Base-by-base conservation (phyloP, 1,139 yeast species). In the Geotrichum macrosporum region DNA sequence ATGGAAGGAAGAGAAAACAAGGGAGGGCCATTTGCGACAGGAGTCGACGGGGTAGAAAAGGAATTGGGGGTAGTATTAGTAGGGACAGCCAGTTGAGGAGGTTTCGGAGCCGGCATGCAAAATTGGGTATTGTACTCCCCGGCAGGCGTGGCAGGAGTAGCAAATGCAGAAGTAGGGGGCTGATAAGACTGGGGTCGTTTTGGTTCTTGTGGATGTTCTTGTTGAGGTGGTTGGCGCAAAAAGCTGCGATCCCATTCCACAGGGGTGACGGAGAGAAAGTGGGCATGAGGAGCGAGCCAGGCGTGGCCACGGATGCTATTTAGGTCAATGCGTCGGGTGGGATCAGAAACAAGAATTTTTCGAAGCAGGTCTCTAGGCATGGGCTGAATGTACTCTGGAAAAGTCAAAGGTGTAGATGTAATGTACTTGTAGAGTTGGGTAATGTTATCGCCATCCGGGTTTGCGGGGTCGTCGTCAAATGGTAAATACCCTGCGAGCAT, bases 401-500 rank as follows among this genome's bases (percentile, higher is more conserved):
- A 92, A 2, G 96, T 92, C 59, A 92, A 72, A 4, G 96, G 88
- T 1, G 96, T 87, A 46, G 80, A 75, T 41, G 96, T 87, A 55
- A 92, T 94, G 68, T 92, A 92, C 62, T 84, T 88, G 69, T 92
- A 94, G 51, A 92, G 73, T 64, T 84, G 81, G 24, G 92, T 87
- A 60, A 92, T 92, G 67, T 92, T 95, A 49, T 89, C 84, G 47
- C 97, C 96, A 62, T 92, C 96, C 35, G 96, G 97, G 63, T 94
- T 92, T 47, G 84, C 83, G 26, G 96, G 94, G 64, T 92, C 99
- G 66, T 92, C 98, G 63, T 92, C 99, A 72, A 88, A 92, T 1
- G 99, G 99, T 54, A 92, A 74, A 64, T 92, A 94, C 1, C 99
- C 99, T 0, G 98, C 88, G 43, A 94, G 73, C 96, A 94, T 92